These are phyloP conservation scores for Trichosanthes cucumerina DNA, from an alignment of 306 rosid species.

Conservation along the genomic window DNA sequence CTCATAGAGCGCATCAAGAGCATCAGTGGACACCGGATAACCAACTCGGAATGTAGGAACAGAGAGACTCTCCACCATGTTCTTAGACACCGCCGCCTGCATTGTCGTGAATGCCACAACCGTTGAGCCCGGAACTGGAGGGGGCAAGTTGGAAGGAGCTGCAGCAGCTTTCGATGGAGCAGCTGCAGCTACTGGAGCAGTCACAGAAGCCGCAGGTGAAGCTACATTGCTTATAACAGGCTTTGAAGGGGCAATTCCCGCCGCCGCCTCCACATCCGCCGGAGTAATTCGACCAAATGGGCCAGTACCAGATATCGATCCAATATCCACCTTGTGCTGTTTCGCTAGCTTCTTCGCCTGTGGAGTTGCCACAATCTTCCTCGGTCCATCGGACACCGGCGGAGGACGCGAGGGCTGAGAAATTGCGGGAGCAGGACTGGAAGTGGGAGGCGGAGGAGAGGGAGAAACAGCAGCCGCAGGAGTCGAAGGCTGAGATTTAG, in stretches of 20 bases:
- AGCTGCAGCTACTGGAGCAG: conserved; percentile 13
- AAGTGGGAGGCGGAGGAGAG: conserved; percentile 25
- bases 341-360: conserved; percentile 79
- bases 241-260: conserved; percentile 49
- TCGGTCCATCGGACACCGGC: conserved; percentile 29
- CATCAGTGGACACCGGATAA: conserved; percentile 56
- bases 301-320: conserved; percentile 56
- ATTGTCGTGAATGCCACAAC: conserved; percentile 77
- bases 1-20: conserved; percentile 58
- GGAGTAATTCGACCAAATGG: conserved; percentile 70
- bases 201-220: conserved; percentile 15
- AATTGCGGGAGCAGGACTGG: conserved; percentile 37
- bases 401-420: conserved; percentile 28
- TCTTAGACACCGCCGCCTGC: conserved; percentile 84
- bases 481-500: conserved; percentile 12
- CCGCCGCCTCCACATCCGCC: conserved; percentile 63
- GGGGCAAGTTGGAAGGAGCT: conserved; percentile 17
- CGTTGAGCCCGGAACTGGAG: conserved; percentile 66
- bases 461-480: conserved; percentile 21
- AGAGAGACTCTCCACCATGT: conserved; percentile 78
- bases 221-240: conserved; percentile 22
- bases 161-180: conserved; percentile 28
- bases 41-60: conserved; percentile 85
- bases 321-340: conserved; percentile 70
- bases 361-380: conserved; percentile 82